phyloP scores from a whole-genome alignment of 257 asterid genomes.

The Primulina tabacum region DNA sequence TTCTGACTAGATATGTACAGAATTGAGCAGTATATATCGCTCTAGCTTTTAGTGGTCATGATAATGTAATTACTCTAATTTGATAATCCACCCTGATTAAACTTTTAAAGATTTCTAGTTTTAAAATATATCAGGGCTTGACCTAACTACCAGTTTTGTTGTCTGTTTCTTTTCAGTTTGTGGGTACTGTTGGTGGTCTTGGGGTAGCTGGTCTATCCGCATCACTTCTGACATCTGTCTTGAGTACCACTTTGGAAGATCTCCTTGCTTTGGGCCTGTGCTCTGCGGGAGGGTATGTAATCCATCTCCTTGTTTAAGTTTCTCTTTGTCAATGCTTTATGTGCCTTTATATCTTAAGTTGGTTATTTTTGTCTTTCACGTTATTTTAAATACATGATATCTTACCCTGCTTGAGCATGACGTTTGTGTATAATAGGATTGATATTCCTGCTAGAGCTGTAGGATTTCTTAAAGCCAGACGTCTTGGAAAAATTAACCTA shows the following conservation, averaged over 20 bases:
- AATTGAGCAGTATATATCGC: background rate
- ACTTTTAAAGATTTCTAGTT: background rate
- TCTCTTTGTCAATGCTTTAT: background rate
- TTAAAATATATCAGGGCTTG: background rate
- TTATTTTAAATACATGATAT: background rate
- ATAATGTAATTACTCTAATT: background rate
- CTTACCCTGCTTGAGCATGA: background rate
- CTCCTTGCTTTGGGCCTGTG: constrained; percentile 94
- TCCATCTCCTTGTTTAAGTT: constrained; percentile 16
- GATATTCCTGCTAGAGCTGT: background rate
- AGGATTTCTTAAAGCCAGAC: background rate
- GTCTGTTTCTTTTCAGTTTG: constrained; percentile 51
- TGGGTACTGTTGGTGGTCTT: constrained; percentile 83
- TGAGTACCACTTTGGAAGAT: constrained; percentile 83
- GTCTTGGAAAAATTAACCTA: background rate
- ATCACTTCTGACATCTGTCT: constrained; percentile 84
- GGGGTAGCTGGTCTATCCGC: constrained; percentile 97
- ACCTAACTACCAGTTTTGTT: constrained; percentile 5
- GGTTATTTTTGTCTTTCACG: background rate
- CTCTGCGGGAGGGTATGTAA: constrained; percentile 91
- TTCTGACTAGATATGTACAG: background rate
- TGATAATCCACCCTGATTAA: background rate
- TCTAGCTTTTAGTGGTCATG: background rate
- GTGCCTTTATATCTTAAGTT: background rate
- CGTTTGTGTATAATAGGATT: background rate